Conservation (phyloP, 148 eudicot genomes). For the Chenopodium album region DNA sequence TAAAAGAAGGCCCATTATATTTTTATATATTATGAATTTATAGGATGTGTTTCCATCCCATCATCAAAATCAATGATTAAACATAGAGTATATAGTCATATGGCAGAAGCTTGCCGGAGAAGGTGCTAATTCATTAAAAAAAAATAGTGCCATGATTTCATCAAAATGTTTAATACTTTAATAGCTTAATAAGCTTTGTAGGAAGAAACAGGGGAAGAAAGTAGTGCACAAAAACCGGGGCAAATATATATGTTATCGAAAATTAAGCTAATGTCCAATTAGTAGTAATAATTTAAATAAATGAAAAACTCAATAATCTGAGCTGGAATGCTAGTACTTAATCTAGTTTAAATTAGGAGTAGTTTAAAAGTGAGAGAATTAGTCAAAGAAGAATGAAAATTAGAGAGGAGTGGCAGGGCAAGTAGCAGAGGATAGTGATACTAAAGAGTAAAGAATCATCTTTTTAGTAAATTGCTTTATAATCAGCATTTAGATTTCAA, state of each 20-base stretch:
- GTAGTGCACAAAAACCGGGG: constrained; percentile 6
- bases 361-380: constrained; percentile 7
- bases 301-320: neutral
- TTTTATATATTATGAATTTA: too few species aligned
- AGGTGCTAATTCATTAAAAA: neutral
- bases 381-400: constrained; percentile 16
- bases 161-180: neutral
- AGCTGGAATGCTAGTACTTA: constrained; percentile 1
- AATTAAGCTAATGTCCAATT: neutral
- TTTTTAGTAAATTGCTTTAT: constrained; percentile 7
- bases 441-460: constrained; percentile 2
- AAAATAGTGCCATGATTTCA: constrained; percentile 3
- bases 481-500: neutral
- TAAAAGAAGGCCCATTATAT: too few species aligned
- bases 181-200: neutral
- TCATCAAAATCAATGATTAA: constrained; percentile 19
- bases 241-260: neutral
- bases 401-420: constrained; percentile 18
- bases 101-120: constrained; percentile 19
- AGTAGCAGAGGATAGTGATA: constrained; percentile 23
- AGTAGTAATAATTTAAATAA: neutral
- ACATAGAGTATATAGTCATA: neutral
- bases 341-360: neutral
- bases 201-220: neutral
- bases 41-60: neutral